These are phyloP conservation scores for Chaetomium tenue DNA, from an alignment of 495 filamentous ascomycete species.

Conservation along the genomic window DNA sequence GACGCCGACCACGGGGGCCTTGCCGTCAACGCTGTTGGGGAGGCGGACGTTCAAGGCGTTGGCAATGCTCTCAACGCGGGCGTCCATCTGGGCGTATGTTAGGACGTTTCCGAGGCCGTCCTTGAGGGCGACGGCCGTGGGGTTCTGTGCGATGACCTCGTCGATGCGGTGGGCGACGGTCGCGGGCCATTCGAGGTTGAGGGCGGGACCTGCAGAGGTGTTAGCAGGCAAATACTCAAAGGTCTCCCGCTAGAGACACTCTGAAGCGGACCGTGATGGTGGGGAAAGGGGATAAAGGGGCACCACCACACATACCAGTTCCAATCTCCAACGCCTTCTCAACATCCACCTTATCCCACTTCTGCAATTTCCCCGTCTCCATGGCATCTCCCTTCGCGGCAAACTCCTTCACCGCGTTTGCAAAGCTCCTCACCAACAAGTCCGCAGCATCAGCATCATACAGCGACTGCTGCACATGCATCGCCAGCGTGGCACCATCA, in stretches of 20 bases:
- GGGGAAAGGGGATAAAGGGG: neutral
- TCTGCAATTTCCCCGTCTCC: neutral
- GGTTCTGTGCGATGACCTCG: conserved; percentile 16
- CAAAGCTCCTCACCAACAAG: neutral
- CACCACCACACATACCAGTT: neutral
- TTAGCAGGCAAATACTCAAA: neutral
- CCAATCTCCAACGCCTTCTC: neutral
- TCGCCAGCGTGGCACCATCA: conserved; percentile 15
- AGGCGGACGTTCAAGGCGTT: neutral
- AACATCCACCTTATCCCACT: neutral
- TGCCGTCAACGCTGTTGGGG: neutral
- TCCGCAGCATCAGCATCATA: conserved; percentile 20
- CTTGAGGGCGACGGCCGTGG: conserved; percentile 21
- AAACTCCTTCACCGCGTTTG: neutral
- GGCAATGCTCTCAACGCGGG: conserved; percentile 22
- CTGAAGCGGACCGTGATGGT: neutral
- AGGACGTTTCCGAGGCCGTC: conserved; percentile 18
- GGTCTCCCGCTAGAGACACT: no score
- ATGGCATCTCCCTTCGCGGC: neutral
- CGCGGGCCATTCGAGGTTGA: conserved; percentile 22
- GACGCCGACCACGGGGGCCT: conserved; percentile 26
- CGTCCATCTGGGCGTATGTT: conserved; percentile 25
- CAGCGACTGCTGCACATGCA: conserved; percentile 24
- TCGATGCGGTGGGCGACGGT: conserved; percentile 36
- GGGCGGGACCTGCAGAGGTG: neutral